Evolutionary conservation across 2,329 filamentous ascomycete species (phyloP).

Genomic region (Acarospora socialis): DNA sequence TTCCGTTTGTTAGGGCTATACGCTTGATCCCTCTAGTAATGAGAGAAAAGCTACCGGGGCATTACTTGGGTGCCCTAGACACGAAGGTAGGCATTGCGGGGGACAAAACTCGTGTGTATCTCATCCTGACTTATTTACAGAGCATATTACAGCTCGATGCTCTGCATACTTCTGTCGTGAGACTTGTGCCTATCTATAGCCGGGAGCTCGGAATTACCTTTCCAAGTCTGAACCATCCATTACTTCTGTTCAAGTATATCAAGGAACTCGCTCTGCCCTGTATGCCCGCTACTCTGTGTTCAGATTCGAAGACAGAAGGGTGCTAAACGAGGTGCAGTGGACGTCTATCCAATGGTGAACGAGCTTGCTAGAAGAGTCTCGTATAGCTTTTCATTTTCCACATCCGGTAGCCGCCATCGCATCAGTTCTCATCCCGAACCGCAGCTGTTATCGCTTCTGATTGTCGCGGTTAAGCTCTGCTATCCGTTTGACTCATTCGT

Average conservation of each 20-base stretch:
- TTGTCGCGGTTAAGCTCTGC: conserved; percentile 64
- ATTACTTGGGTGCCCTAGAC: conserved; percentile 27
- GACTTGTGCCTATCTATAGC: conserved; percentile 49
- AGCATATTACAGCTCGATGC: too few relatives aligned
- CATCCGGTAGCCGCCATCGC: conserved; percentile 26
- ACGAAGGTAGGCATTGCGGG: conserved; percentile 22
- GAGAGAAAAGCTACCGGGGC: conserved; percentile 29
- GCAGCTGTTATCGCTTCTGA: conserved; percentile 52
- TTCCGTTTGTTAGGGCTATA: conserved; percentile 56
- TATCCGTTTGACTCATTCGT: conserved; percentile 55
- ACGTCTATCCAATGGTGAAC: conserved; percentile 47
- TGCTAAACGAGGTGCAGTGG: conserved; percentile 34
- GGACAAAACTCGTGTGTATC: too few relatives aligned
- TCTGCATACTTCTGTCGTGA: neutral
- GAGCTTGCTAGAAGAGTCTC: conserved; percentile 40
- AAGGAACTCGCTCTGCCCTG: conserved; percentile 60
- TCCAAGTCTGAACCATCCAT: conserved; percentile 56
- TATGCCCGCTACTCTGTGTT: conserved; percentile 29
- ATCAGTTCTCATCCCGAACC: conserved; percentile 58
- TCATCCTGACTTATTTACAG: too few relatives aligned
- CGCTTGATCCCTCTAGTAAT: conserved; percentile 30
- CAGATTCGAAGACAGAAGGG: conserved; percentile 9
- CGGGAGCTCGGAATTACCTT: conserved; percentile 55
- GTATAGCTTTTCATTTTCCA: conserved; percentile 43
- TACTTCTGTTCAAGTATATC: conserved; percentile 55